Percentiles rank a stretch among this genome's conserved stretches.
These are phyloP conservation scores for Acanthamoeba healyi DNA, from an alignment of 208 protist genomes.

Conservation along the genomic window DNA sequence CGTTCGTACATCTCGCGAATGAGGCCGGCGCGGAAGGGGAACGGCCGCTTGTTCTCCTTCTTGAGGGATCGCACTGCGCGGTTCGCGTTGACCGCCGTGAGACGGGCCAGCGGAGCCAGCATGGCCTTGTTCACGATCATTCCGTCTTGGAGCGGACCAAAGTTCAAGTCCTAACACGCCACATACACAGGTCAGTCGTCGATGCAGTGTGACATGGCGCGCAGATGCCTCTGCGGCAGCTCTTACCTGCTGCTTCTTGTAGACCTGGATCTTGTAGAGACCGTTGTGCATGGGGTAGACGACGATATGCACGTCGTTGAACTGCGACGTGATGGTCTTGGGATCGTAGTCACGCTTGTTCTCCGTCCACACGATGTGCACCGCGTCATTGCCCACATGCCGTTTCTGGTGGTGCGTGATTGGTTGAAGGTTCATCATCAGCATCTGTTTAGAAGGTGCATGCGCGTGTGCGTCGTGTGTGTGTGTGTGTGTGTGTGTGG, in stretches of 20 bases:
- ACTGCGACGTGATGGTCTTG: constrained; percentile 90
- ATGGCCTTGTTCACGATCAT: constrained; percentile 87
- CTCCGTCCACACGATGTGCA: constrained; percentile 93
- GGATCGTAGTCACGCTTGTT: constrained; percentile 88
- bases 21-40: constrained; percentile 47
- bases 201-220: neutral
- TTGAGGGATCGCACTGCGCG: constrained; percentile 70
- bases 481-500: neutral
- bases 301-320: constrained; percentile 93
- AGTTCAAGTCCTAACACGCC: constrained; percentile 73
- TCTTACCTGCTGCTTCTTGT: constrained; percentile 51
- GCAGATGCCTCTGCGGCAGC: neutral
- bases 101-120: constrained; percentile 86
- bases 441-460: neutral
- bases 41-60: constrained; percentile 72
- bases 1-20: constrained; percentile 70
- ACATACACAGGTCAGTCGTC: neutral
- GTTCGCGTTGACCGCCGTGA: constrained; percentile 89
- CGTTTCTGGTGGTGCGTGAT: constrained; percentile 45
- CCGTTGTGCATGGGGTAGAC: constrained; percentile 91
- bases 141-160: constrained; percentile 89
- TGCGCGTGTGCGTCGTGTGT: neutral
- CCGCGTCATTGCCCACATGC: constrained; percentile 93
- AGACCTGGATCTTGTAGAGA: constrained; percentile 88
- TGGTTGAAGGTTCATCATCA: neutral